These are phyloP conservation scores for Colletotrichum sp. DNA, from an alignment of 2,329 filamentous ascomycete genomes.

Conservation along the genomic window DNA sequence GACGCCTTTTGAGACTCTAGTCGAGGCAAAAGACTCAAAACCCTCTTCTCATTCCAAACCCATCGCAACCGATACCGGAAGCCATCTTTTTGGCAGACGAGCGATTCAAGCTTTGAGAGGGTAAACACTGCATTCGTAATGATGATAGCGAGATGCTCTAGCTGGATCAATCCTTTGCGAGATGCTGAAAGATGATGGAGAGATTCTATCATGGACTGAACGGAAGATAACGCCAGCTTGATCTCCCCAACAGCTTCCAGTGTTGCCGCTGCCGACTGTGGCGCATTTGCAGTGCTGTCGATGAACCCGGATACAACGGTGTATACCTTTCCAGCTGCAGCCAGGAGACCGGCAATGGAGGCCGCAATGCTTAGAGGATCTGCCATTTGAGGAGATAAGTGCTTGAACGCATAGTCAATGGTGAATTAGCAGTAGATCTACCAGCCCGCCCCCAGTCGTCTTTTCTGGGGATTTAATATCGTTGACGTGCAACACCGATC, in stretches of 20 bases:
- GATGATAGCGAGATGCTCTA: neutral
- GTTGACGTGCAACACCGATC: neutral
- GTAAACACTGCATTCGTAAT: neutral
- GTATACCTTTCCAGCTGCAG: neutral
- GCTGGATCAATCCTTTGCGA: neutral
- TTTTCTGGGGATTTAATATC: neutral
- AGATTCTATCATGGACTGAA: neutral
- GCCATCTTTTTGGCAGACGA: neutral
- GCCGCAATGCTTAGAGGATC: neutral
- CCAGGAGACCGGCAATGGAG: neutral
- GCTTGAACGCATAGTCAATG: neutral
- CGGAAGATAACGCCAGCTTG: neutral
- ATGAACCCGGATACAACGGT: neutral
- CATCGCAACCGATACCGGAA: neutral
- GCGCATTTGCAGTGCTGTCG: neutral
- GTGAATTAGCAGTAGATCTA: neutral
- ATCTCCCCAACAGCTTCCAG: neutral
- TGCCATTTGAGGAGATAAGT: neutral
- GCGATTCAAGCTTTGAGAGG: neutral
- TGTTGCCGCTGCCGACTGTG: neutral
- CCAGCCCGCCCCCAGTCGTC: neutral
- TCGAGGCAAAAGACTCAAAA: neutral
- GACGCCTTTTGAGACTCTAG: neutral
- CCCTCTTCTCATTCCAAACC: neutral
- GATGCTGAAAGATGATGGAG: neutral